Percentiles rank a stretch among this genome's conserved stretches.
phyloP scores from a whole-genome alignment of 1,284 basidiomycete species.

The Sphaerobolus stellatus region DNA sequence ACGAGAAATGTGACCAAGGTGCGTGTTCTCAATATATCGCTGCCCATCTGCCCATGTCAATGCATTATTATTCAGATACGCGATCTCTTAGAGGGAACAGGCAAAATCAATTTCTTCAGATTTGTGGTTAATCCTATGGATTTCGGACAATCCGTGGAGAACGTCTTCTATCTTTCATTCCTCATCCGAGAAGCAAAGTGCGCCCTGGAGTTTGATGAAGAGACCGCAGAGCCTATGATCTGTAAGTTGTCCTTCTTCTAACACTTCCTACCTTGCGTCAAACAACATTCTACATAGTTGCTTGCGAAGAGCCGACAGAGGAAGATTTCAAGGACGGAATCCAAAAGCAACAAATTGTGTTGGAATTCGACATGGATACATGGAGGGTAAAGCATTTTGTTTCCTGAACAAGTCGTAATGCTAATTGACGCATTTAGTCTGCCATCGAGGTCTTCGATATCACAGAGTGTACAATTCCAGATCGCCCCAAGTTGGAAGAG shows the following conservation, averaged over 20 bases:
- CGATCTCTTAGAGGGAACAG: constrained; percentile 48
- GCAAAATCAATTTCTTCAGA: constrained; percentile 71
- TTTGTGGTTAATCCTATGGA: constrained; percentile 86
- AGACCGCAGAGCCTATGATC: constrained; percentile 67
- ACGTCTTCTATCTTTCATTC: constrained; percentile 91
- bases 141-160: constrained; percentile 91
- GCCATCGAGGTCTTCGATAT: constrained; percentile 84
- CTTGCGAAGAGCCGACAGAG: constrained; percentile 61
- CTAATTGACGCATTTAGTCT: constrained; percentile 43
- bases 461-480: constrained; percentile 63
- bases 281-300: constrained; percentile 39
- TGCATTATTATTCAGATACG: constrained; percentile 45
- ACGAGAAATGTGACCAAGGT: constrained; percentile 74
- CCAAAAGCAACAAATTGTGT: constrained; percentile 76
- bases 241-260: constrained; percentile 46
- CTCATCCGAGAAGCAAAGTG: constrained; percentile 83
- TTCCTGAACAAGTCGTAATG: neutral
- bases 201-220: constrained; percentile 59
- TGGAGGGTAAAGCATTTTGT: constrained; percentile 61
- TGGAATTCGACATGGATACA: constrained; percentile 82
- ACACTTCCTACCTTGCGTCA: neutral
- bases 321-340: constrained; percentile 65
- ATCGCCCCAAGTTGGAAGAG: too few relatives aligned
- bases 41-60: neutral
- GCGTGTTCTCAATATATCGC: constrained; percentile 18